Base-by-base conservation (phyloP, 352 stramenopile species). In the Ophiocytium majus region DNA sequence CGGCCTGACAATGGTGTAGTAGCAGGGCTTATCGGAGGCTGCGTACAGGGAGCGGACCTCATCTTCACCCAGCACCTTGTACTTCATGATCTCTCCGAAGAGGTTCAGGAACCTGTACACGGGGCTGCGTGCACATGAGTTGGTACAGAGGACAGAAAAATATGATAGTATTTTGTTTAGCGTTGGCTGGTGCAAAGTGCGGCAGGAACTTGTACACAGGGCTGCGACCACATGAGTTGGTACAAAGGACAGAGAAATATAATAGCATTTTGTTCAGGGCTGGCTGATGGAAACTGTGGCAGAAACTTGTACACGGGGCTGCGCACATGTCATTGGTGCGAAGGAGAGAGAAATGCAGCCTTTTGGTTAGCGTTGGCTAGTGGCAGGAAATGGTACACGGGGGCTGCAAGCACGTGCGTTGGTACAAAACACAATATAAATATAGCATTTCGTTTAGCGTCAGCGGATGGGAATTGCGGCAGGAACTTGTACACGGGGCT, bases 31-130 rank as follows among this genome's bases (percentile, higher is more conserved):
- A 31, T 81, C 74, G 36, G 84, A 81, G 1, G 76, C 78, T 14
- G 63, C 80, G 75, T 87, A 87, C 80, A 87, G 80, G 0, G 79
- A 74, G 34, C 80, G 82, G 36, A 93, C 87, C 36, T 82, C 81
- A 82, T 93, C 90, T 85, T 93, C 91, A 64, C 91, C 91, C 64
- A 88, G 82, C 33, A 93, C 92, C 85, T 93, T 93, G 74, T 86
- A 90, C 79, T 91, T 88, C 91, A 93, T 93, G 81, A 93, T 93
- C 28, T 87, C 83, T 31, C 90, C 91, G 80, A 93, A 88, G n/a
- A 92, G 76, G 83, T 93, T 93, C 10, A 93, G 82, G 33, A 93
- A 91, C 82, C 92, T 90, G n/a, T n/a, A n/a, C n/a, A n/a, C n/a
- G 71, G 91, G 92, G 14, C 92, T 85, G 10, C 88, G 50, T 57